phyloP scores from a whole-genome alignment of 495 filamentous ascomycete genomes.

The Pseudomonodictys pantanalensis region DNA sequence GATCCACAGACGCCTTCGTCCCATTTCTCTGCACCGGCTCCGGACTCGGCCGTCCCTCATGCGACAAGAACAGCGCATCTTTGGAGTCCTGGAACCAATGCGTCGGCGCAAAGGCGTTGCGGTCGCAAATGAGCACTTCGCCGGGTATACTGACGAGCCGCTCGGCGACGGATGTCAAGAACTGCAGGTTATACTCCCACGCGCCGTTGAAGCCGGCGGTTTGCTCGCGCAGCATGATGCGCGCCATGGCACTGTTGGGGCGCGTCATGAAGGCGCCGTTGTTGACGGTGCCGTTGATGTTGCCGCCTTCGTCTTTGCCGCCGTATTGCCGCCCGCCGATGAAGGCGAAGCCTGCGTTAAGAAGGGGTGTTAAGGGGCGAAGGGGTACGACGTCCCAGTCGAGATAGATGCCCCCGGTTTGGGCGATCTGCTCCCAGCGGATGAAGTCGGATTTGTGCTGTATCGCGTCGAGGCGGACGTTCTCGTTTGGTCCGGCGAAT shows the following conservation, averaged over 20 bases:
- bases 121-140: slow-evolving; percentile 13
- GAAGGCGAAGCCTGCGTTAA: background rate
- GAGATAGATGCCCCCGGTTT: slow-evolving; percentile 12
- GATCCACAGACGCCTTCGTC: background rate
- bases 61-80: slow-evolving; percentile 3
- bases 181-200: background rate
- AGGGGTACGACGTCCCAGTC: slow-evolving; percentile 15
- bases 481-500: background rate
- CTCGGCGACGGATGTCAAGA: slow-evolving; percentile 2
- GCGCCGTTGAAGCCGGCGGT: slow-evolving; percentile 2
- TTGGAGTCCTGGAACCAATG: background rate
- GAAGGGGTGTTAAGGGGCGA: background rate
- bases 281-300: slow-evolving; percentile 3
- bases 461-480: background rate
- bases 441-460: slow-evolving; percentile 21
- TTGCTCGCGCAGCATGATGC: background rate
- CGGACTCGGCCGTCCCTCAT: background rate
- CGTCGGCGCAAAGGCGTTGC: slow-evolving; percentile 9
- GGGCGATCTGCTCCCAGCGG: background rate
- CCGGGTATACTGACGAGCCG: slow-evolving; percentile 8
- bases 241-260: background rate
- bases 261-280: slow-evolving; percentile 1
- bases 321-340: slow-evolving; percentile 13
- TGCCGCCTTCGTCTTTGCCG: background rate
- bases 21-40: background rate